Evolutionary conservation across 2,329 filamentous ascomycete species (phyloP), one percentile per base, ranked within the genome.

Genomic region (Stromatinia cepivora): DNA sequence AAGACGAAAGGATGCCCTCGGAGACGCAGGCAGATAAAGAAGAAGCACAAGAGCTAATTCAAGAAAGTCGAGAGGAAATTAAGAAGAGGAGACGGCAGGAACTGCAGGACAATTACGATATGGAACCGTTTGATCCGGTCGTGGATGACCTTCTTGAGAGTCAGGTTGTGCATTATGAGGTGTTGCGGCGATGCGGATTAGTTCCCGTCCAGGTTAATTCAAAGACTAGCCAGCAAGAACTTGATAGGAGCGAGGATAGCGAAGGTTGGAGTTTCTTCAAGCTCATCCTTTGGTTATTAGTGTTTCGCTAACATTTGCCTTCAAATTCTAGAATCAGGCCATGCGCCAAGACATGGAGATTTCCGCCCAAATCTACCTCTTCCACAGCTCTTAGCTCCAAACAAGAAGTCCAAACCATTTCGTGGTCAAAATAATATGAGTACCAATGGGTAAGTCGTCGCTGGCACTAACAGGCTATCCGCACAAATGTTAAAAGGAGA

Each of bases 11-110:
- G 22, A n/a, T 63, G n/a, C 22, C 45, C 20, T 48, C 20, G 3
- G 20, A 48, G 46, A 20, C 13, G 10, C 13, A 9, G 11, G 25
- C 13, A 9, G 31, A 39, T 10, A 36, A n/a, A 7, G 31, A 36
- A 64, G 46, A 42, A 4, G 22, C 20, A 28, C 9, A n/a, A 28
- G 17, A 28, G 9, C 5, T 9, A 28, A 17, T 39, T 22, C 22
- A 20, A 28, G 61, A 52, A 22, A 39, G 31, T 39, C 61, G 34
- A 52, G 34, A 17, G 5, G 61, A 64, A 11, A 5, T 36, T 39
- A 52, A 52, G 22, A 39, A 22, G 15, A 64, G 46, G 10, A 52
- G 61, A 52, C 34, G 61, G 13, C 61, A 64, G 46, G 22, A 64
- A 39, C 4, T 64, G 0, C 31, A 11, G 15, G 61, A 52, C 2